Conservation (phyloP, 2,329 filamentous ascomycete genomes). For the Colletotrichum magnum region DNA sequence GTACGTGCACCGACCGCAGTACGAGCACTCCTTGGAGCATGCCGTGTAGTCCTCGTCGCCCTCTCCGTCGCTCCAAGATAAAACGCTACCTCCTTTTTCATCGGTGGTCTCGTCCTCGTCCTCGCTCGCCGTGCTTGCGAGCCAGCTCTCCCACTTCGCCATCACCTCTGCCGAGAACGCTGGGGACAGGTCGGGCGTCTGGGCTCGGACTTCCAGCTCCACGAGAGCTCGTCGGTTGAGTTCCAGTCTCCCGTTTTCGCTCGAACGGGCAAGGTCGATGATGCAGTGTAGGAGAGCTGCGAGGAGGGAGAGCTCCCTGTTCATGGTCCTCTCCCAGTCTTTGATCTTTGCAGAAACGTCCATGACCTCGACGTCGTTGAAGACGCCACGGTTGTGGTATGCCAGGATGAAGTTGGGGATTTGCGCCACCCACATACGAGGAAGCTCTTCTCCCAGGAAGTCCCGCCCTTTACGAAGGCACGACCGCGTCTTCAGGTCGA, state of each 20-base stretch:
- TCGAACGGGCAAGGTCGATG: constrained; percentile 21
- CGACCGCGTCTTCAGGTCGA: constrained; percentile 62
- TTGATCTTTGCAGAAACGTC: constrained; percentile 49
- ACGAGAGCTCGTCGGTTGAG: constrained; percentile 14
- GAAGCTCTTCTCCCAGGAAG: constrained; percentile 53
- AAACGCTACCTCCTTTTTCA: neutral
- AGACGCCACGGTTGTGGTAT: constrained; percentile 54
- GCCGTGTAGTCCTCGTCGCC: constrained; percentile 35
- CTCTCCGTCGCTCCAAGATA: constrained; percentile 21
- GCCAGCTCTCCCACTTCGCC: constrained; percentile 23
- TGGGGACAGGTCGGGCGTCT: constrained; percentile 14
- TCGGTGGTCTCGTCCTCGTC: neutral
- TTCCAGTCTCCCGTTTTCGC: constrained; percentile 23
- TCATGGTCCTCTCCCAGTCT: constrained; percentile 54
- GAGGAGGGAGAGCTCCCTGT: constrained; percentile 48
- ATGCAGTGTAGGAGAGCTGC: constrained; percentile 44
- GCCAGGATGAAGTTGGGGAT: constrained; percentile 57
- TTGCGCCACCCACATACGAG: constrained; percentile 58
- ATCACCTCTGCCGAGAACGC: constrained; percentile 15
- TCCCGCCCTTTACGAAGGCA: constrained; percentile 44
- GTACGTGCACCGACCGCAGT: constrained; percentile 40
- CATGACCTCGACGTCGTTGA: constrained; percentile 52
- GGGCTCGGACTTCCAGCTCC: constrained; percentile 10
- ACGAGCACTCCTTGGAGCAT: constrained; percentile 37
- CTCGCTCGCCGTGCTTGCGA: neutral